Evolutionary conservation across 73 alveolate genomes (phyloP).

Genomic region (Loxodes magnus): DNA sequence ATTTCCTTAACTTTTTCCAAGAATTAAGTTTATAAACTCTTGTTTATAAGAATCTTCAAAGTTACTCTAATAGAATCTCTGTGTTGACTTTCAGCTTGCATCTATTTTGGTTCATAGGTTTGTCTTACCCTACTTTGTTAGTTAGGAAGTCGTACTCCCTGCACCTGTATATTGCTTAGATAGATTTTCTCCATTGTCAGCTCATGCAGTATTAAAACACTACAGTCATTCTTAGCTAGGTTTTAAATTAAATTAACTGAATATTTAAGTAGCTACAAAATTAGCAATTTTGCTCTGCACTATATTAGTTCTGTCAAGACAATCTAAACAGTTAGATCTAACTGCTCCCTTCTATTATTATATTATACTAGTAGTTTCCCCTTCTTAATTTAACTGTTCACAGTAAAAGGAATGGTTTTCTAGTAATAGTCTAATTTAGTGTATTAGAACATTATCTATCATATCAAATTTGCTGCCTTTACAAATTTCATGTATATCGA

Average conservation of each 20-base stretch:
- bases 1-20: conserved; percentile 6
- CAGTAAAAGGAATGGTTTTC: conserved; percentile 19
- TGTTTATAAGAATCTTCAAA: conserved; percentile 53
- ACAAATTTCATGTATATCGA: conserved; percentile 48
- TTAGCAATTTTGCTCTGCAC: conserved; percentile 28
- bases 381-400: conserved; percentile 1
- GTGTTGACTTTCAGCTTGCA: conserved; percentile 50
- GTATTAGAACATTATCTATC: conserved; percentile 9
- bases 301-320: conserved; percentile 87
- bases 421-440: conserved; percentile 14
- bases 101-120: conserved; percentile 46
- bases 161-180: conserved; percentile 83
- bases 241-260: neutral
- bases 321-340: conserved; percentile 83
- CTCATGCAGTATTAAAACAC: conserved; percentile 53
- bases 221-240: neutral
- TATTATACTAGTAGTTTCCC: too few relatives aligned
- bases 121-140: conserved; percentile 62
- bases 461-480: conserved; percentile 29
- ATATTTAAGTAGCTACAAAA: neutral
- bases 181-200: conserved; percentile 78
- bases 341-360: conserved; percentile 60
- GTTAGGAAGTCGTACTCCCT: conserved; percentile 66
- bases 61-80: conserved; percentile 57
- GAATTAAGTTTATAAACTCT: conserved; percentile 45